These are phyloP conservation scores for Thymus mandschuricus DNA, from an alignment of 257 asterid species.

Conservation along the genomic window DNA sequence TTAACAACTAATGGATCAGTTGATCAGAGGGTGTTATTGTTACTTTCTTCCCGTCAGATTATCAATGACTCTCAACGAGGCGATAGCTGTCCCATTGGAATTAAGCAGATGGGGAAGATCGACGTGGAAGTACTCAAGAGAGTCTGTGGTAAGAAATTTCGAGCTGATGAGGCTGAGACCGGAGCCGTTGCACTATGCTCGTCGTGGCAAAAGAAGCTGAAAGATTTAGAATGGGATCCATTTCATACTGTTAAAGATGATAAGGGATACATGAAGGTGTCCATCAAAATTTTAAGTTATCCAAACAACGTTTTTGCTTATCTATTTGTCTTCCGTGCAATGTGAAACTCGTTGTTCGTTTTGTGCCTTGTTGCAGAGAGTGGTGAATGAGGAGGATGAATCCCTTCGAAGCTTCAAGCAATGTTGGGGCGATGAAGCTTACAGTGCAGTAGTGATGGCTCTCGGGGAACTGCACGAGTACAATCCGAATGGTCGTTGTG, in stretches of 20 bases:
- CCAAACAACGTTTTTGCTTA: too few relatives aligned
- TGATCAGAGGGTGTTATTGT: background rate
- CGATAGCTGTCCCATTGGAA: slow-evolving; percentile 49
- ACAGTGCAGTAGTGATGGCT: slow-evolving; percentile 37
- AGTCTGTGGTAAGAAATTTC: slow-evolving; percentile 48
- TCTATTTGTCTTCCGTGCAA: too few relatives aligned
- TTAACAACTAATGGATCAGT: background rate
- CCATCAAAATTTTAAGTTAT: too few relatives aligned
- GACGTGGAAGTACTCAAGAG: slow-evolving; percentile 47
- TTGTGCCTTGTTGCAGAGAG: background rate
- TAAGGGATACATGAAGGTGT: slow-evolving; percentile 43
- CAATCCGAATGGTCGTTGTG: slow-evolving; percentile 46
- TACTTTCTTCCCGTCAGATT: slow-evolving; percentile 14
- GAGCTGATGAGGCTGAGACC: slow-evolving; percentile 48
- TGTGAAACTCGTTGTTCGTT: background rate
- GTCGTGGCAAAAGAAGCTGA: slow-evolving; percentile 62
- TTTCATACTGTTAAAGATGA: slow-evolving; percentile 40
- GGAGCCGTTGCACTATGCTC: slow-evolving; percentile 56
- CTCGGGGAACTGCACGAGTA: slow-evolving; percentile 36
- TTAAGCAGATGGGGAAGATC: slow-evolving; percentile 54
- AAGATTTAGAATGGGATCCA: slow-evolving; percentile 31
- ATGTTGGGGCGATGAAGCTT: slow-evolving; percentile 46
- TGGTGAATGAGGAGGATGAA: slow-evolving; percentile 44
- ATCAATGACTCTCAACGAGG: slow-evolving; percentile 41
- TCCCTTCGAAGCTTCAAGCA: slow-evolving; percentile 30